phyloP scores from a whole-genome alignment of 306 rosid genomes.

The Hylodesmum podocarpum region DNA sequence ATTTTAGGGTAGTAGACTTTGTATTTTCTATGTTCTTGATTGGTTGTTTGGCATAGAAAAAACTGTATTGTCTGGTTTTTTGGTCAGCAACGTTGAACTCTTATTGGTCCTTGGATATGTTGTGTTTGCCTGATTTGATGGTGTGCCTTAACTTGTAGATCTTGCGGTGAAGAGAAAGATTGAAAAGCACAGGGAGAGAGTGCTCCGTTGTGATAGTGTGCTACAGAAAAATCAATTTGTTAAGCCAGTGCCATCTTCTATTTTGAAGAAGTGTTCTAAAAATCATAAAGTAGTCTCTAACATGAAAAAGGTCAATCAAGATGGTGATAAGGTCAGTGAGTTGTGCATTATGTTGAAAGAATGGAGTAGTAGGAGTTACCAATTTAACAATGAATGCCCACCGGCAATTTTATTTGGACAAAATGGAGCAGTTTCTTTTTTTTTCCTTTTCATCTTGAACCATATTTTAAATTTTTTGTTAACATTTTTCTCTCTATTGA shows the following conservation, averaged over 20 bases:
- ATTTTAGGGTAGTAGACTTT: background rate
- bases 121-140: background rate
- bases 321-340: slow-evolving; percentile 51
- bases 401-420: background rate
- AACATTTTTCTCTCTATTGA: slow-evolving; percentile 1
- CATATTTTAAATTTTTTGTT: background rate
- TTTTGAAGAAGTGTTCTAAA: slow-evolving; percentile 58
- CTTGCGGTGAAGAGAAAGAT: slow-evolving; percentile 83
- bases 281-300: slow-evolving; percentile 35
- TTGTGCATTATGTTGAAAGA: background rate
- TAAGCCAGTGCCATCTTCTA: slow-evolving; percentile 69
- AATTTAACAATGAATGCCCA: background rate
- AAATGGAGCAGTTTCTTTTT: background rate
- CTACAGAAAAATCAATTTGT: slow-evolving; percentile 81
- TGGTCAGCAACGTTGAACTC: background rate
- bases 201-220: slow-evolving; percentile 66
- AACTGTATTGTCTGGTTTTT: background rate
- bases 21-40: background rate
- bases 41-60: background rate
- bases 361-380: background rate
- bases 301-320: slow-evolving; percentile 31
- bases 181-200: slow-evolving; percentile 79
- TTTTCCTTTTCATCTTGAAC: background rate
- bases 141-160: slow-evolving; percentile 46
- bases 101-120: background rate